Percentiles rank a stretch among this genome's conserved stretches.
phyloP scores from a whole-genome alignment of 2,329 filamentous ascomycete genomes.

The Alternaria panax region DNA sequence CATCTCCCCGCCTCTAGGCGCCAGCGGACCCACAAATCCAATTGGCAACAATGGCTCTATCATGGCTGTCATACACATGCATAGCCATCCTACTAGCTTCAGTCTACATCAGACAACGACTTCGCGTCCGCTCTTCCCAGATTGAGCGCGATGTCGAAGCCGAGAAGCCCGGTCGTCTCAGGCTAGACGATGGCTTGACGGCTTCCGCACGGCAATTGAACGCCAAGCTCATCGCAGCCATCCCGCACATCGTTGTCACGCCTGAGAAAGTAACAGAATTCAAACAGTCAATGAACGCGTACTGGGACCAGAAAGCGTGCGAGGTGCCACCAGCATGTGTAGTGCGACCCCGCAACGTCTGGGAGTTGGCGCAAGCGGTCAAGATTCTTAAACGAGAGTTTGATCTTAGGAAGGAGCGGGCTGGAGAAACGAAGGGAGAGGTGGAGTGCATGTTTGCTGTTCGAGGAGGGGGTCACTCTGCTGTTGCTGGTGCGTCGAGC shows the following conservation, averaged over 20 bases:
- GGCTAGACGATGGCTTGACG: conserved; percentile 11
- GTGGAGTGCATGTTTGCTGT: conserved; percentile 52
- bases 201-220: conserved; percentile 16
- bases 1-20: background rate
- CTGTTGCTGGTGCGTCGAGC: conserved; percentile 28
- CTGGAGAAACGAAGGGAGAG: background rate
- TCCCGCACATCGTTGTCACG: conserved; percentile 22
- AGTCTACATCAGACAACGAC: conserved; percentile 15
- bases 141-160: conserved; percentile 13
- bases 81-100: conserved; percentile 5
- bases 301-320: conserved; percentile 47
- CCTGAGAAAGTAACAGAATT: conserved; percentile 14
- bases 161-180: conserved; percentile 11
- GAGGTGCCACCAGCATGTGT: conserved; percentile 44
- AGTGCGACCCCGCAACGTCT: conserved; percentile 35
- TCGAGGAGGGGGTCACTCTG: conserved; percentile 56
- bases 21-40: background rate
- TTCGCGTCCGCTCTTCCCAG: conserved; percentile 18
- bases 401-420: conserved; percentile 28
- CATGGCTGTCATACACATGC: conserved; percentile 12
- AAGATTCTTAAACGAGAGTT: conserved; percentile 38
- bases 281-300: conserved; percentile 22
- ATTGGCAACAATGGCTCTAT: background rate
- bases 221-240: conserved; percentile 15
- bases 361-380: conserved; percentile 40